Percentiles rank a stretch among this genome's conserved stretches.
Conservation (phyloP, 768 basidiomycete genomes). For the Lentinus tigrinus region DNA sequence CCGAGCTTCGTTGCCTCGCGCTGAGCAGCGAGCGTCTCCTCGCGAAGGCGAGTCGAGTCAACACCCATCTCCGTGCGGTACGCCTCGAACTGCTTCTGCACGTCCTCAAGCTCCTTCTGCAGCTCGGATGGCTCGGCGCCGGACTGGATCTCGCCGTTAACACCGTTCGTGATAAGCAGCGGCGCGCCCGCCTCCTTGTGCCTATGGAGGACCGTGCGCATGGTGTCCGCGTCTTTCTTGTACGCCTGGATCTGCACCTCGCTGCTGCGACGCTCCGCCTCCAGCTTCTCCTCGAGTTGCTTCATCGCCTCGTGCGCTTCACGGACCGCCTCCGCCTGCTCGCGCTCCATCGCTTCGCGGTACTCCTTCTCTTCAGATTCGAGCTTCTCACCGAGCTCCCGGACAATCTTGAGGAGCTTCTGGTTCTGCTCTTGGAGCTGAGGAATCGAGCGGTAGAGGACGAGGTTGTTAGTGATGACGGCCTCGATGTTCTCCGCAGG, state of each 20-base stretch:
- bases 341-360: conserved; percentile 63
- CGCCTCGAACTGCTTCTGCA: conserved; percentile 77
- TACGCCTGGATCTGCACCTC: conserved; percentile 76
- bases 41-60: conserved; percentile 70
- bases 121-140: conserved; percentile 35
- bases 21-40: conserved; percentile 64
- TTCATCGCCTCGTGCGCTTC: conserved; percentile 90
- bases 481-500: conserved; percentile 63
- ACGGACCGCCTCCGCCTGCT: conserved; percentile 75
- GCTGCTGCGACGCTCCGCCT: conserved; percentile 69
- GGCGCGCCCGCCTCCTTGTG: conserved; percentile 22
- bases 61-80: conserved; percentile 79
- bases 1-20: conserved; percentile 64
- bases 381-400: conserved; percentile 81
- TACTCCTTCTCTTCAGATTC: conserved; percentile 83
- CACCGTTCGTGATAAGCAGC: conserved; percentile 28
- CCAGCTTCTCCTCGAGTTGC: conserved; percentile 73
- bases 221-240: conserved; percentile 84
- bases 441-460: conserved; percentile 79
- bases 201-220: conserved; percentile 70
- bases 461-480: conserved; percentile 86
- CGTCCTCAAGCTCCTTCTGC: conserved; percentile 63
- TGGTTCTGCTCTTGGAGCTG: conserved; percentile 91
- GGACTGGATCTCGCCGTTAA: conserved; percentile 25
- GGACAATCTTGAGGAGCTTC: conserved; percentile 77